A percentile compares a stretch with the other conserved stretches of the same genome.
phyloP scores from a whole-genome alignment of 2,329 filamentous ascomycete genomes.

The Passalora sequoiae region DNA sequence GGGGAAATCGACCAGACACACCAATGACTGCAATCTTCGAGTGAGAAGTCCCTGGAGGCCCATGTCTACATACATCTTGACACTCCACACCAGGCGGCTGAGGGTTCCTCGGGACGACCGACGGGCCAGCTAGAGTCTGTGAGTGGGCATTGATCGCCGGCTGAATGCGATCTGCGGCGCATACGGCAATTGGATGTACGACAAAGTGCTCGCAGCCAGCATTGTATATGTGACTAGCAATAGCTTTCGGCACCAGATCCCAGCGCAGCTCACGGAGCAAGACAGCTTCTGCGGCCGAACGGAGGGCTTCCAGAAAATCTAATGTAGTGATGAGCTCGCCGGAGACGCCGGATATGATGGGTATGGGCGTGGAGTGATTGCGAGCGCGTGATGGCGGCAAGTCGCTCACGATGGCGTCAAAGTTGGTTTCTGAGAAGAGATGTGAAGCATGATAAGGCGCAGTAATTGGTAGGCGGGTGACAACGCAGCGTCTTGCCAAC shows the following conservation, averaged over 20 bases:
- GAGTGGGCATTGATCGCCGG: not conserved
- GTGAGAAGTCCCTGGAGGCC: not conserved
- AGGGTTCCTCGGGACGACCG: not conserved
- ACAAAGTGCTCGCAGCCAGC: not conserved
- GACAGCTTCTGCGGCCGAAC: not conserved
- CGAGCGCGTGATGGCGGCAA: not conserved
- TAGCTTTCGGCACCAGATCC: not conserved
- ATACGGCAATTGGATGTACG: not conserved
- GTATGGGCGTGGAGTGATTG: constrained; percentile 2
- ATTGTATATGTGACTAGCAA: not conserved
- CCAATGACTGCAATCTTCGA: constrained; percentile 26
- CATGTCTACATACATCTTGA: not conserved
- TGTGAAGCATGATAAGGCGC: constrained; percentile 17
- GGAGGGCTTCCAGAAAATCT: not conserved
- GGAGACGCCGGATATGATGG: constrained; percentile 9
- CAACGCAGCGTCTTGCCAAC: no score
- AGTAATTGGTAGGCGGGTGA: no score
- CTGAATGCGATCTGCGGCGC: no score
- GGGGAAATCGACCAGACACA: constrained; percentile 26
- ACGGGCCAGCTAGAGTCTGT: not conserved
- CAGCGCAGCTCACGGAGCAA: not conserved
- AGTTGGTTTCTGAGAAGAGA: constrained; percentile 18
- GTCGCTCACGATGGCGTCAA: constrained; percentile 8
- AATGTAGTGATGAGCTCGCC: not conserved
- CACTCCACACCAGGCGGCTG: not conserved